These are phyloP conservation scores for Aspergillus asperescens DNA, from an alignment of 495 filamentous ascomycete species.

Conservation along the genomic window DNA sequence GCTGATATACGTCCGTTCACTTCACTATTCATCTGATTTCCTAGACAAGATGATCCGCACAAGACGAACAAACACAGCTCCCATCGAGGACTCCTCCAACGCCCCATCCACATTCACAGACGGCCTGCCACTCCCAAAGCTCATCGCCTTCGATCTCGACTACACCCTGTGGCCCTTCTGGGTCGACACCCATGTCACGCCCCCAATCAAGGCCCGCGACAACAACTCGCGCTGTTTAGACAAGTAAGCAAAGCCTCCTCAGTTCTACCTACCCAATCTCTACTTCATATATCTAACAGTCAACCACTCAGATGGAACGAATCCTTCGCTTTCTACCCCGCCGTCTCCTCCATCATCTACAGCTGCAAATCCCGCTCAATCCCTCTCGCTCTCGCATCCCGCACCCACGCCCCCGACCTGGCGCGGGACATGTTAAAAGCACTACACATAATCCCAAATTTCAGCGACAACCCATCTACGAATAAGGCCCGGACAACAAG, in stretches of 20 bases:
- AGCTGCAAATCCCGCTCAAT: slow-evolving; percentile 54
- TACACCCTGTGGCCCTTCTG: slow-evolving; percentile 98
- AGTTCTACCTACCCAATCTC: not conserved
- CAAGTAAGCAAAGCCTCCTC: slow-evolving; percentile 37
- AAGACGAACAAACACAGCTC: slow-evolving; percentile 35
- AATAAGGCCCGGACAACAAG: slow-evolving; percentile 38
- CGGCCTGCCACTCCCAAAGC: slow-evolving; percentile 71
- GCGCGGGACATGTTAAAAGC: slow-evolving; percentile 74
- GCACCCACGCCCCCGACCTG: slow-evolving; percentile 74
- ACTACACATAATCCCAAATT: slow-evolving; percentile 57
- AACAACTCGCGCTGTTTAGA: slow-evolving; percentile 51
- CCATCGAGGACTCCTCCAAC: slow-evolving; percentile 35
- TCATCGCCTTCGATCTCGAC: slow-evolving; percentile 91
- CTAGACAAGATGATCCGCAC: slow-evolving; percentile 28
- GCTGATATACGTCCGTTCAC: too few relatives aligned
- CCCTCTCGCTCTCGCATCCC: slow-evolving; percentile 69
- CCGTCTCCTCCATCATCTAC: slow-evolving; percentile 67
- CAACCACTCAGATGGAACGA: slow-evolving; percentile 56
- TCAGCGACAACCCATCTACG: slow-evolving; percentile 34
- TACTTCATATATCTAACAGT: slow-evolving; percentile 6
- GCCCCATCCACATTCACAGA: slow-evolving; percentile 65
- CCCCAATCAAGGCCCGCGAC: slow-evolving; percentile 65
- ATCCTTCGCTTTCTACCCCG: slow-evolving; percentile 72
- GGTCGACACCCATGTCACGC: slow-evolving; percentile 86
- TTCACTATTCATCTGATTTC: too few relatives aligned